These are phyloP conservation scores for Amaranthus cruentus DNA, from an alignment of 148 eudicot species.

Conservation along the genomic window DNA sequence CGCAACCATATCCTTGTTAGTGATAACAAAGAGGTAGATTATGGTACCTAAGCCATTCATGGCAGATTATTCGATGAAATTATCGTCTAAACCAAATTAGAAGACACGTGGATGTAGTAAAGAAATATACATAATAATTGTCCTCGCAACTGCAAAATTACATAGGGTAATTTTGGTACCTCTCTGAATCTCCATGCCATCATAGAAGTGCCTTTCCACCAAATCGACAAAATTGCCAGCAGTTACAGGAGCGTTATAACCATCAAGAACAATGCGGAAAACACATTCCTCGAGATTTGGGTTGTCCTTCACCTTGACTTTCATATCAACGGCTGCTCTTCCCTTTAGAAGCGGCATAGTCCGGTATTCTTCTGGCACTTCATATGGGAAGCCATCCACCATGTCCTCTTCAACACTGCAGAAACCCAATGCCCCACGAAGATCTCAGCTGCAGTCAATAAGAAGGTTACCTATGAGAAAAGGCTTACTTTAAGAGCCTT, in stretches of 20 bases:
- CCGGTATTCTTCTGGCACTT: conserved; percentile 92
- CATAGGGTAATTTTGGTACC: conserved; percentile 30
- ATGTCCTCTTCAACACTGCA: conserved; percentile 99
- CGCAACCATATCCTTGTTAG: too few species aligned
- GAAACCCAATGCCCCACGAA: conserved; percentile 99
- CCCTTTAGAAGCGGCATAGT: conserved; percentile 92
- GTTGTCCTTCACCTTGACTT: conserved; percentile 97
- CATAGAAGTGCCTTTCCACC: conserved; percentile 90
- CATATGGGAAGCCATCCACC: conserved; percentile 95
- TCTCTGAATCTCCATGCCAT: conserved; percentile 99
- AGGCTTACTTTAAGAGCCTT: conserved; percentile 34
- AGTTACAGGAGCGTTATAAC: conserved; percentile 94
- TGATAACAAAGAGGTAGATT: too few species aligned
- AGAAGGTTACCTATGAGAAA: conserved; percentile 85
- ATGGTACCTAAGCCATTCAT: too few species aligned
- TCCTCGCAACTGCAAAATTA: not conserved
- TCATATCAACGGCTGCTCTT: conserved; percentile 96
- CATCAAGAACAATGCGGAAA: conserved; percentile 89
- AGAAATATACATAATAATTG: not conserved
- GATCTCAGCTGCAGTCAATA: conserved; percentile 99
- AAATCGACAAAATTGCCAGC: conserved; percentile 95
- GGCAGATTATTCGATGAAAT: too few species aligned
- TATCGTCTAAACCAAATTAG: too few species aligned
- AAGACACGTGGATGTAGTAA: not conserved
- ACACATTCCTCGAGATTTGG: conserved; percentile 78